Evolutionary conservation across 1,284 basidiomycete genomes (phyloP), one percentile per base, ranked within the genome.

Genomic region (Sanghuangporus baumii): DNA sequence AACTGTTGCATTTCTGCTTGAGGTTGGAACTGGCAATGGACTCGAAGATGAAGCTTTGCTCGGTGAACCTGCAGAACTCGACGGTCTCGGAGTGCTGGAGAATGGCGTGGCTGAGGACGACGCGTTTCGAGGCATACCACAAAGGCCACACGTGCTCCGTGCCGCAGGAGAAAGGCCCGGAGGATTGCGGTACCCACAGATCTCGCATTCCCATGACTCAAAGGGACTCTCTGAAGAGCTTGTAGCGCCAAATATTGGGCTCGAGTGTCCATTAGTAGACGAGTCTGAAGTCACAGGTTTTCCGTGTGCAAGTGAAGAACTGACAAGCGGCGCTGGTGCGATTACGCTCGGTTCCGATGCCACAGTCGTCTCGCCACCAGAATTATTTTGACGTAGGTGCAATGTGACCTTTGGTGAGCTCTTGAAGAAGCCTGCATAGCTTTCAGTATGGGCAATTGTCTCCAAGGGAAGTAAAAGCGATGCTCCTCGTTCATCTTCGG

Each of bases 331-430:
- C 12, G 34, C 52, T n/a, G 57, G 46, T 12, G 43, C 41, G 11
- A 47, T 18, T 12, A 46, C 43, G 31, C 31, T 37, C 26, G 46
- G 46, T 57, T 51, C 46, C 40, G 37, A 23, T 18, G n/a, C 6
- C 16, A 34, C 5, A 23, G 9, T 40, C 4, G 9, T 11, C 18
- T 40, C 56, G 40, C n/a, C 36, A 20, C 55, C 31, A 6, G 52
- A 34, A n/a, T 43, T 26, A 2, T 26, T 67, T 56, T 66, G 75
- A 70, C 74, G 70, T 36, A 96, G 79, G 66, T 88, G 80, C 1
- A 98, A 76, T 0, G 94, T 96, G 65, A 97, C 83, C 76, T 99
- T 99, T 3, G 96, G 72, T 0, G 90, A 94, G 23, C 92, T 95
- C 62, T 86, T 91, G 78, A 98, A 90, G 65, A 99, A 88, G 2